Evolutionary conservation across 768 basidiomycete species (phyloP).

Genomic region (Ramaria sp.): DNA sequence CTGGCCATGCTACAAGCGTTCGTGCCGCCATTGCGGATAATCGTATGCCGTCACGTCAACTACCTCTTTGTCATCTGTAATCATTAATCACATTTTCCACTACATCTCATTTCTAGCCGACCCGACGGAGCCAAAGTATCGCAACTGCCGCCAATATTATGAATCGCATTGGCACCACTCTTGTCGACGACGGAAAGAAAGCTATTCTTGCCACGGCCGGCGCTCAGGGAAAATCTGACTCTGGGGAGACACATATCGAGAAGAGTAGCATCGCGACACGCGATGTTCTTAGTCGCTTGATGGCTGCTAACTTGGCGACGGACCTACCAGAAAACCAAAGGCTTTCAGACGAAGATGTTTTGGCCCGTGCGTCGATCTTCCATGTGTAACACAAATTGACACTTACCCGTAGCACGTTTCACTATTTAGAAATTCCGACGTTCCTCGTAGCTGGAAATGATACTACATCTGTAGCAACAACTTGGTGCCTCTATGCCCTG

Average conservation of each 20-base stretch:
- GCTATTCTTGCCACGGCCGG: slow-evolving; percentile 18
- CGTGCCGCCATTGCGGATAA: slow-evolving; percentile 16
- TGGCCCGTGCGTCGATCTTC: slow-evolving; percentile 31
- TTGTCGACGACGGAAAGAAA: slow-evolving; percentile 24
- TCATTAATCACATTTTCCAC: background rate
- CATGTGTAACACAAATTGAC: too few species aligned
- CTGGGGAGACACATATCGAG: slow-evolving; percentile 4
- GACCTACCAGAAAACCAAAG: slow-evolving; percentile 44
- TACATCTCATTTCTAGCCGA: background rate
- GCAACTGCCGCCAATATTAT: slow-evolving; percentile 2
- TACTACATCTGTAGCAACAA: slow-evolving; percentile 35
- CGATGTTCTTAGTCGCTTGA: slow-evolving; percentile 49
- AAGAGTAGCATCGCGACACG: slow-evolving; percentile 22
- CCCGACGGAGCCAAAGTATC: background rate
- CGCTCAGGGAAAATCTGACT: slow-evolving; percentile 22
- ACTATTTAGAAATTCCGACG: slow-evolving; percentile 43
- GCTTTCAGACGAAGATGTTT: slow-evolving; percentile 52
- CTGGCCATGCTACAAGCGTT: slow-evolving; percentile 12
- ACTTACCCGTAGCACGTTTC: background rate
- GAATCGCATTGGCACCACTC: slow-evolving; percentile 10
- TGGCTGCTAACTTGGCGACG: slow-evolving; percentile 53
- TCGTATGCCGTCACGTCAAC: slow-evolving; percentile 12
- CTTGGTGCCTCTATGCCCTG: slow-evolving; percentile 52
- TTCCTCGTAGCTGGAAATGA: slow-evolving; percentile 53
- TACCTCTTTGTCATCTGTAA: background rate